phyloP scores from a whole-genome alignment of 148 eudicot genomes.

The Vaccinium myrtillus region DNA sequence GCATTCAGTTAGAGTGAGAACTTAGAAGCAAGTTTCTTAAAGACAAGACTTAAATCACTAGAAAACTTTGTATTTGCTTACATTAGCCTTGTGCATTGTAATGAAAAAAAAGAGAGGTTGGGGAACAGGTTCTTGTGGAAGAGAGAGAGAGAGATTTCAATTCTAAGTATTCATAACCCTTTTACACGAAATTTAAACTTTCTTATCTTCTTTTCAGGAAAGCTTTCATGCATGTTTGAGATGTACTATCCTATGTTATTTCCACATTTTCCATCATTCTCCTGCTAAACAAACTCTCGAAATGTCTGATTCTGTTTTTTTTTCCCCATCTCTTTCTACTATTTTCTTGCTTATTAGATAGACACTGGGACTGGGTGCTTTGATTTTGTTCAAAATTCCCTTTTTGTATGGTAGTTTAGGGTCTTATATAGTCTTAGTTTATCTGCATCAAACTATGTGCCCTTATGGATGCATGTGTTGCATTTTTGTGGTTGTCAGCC shows the following conservation, averaged over 20 bases:
- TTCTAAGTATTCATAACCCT: background rate
- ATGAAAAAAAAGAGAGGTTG: background rate
- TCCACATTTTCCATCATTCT: background rate
- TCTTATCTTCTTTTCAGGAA: background rate
- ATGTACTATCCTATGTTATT: background rate
- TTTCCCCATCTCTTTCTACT: background rate
- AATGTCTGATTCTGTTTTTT: background rate
- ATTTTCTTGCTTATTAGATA: background rate
- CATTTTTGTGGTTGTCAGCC: conserved; percentile 39
- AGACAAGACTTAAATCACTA: background rate
- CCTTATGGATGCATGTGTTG: conserved; percentile 3
- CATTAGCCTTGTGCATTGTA: background rate
- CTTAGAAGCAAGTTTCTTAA: background rate
- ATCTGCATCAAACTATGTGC: background rate
- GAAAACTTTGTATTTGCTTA: background rate
- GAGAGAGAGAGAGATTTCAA: background rate
- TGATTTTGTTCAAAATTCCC: background rate
- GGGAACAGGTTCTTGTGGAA: background rate
- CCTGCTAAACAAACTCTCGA: background rate
- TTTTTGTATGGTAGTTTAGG: background rate
- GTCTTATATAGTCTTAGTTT: background rate
- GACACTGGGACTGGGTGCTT: background rate
- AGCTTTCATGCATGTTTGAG: background rate
- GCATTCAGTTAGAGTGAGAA: background rate
- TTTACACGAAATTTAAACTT: background rate